A percentile compares a stretch with the other conserved stretches of the same genome.
phyloP scores from a whole-genome alignment of 495 filamentous ascomycete species.

The Penicillium paradoxum region DNA sequence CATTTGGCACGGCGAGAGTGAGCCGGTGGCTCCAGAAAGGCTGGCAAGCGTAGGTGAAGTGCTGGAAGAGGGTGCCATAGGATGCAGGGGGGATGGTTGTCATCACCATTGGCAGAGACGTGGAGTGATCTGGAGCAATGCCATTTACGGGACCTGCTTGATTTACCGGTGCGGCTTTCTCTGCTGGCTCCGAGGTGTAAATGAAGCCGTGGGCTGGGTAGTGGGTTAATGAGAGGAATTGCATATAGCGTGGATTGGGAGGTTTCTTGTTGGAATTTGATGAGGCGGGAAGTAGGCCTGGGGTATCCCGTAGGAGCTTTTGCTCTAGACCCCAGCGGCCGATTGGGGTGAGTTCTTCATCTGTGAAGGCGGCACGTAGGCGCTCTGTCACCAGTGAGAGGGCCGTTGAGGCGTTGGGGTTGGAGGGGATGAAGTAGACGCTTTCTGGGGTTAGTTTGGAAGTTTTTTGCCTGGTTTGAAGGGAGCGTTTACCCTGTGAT shows the following conservation, averaged over 20 bases:
- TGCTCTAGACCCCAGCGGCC: constrained; percentile 43
- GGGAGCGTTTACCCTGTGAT: constrained; percentile 27
- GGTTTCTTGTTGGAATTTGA: constrained; percentile 23
- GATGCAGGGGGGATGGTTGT: constrained; percentile 34
- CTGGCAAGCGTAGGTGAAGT: constrained; percentile 43
- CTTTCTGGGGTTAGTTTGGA: constrained; percentile 18
- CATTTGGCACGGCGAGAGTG: constrained; percentile 36
- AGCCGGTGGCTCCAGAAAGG: constrained; percentile 44
- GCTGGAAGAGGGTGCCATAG: constrained; percentile 34
- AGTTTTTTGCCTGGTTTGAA: neutral
- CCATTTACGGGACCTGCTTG: neutral
- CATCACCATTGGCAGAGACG: constrained; percentile 34
- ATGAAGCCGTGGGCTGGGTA: constrained; percentile 41
- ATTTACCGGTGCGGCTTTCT: constrained; percentile 13
- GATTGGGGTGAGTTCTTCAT: constrained; percentile 34
- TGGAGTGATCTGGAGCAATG: neutral
- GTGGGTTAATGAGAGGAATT: constrained; percentile 41
- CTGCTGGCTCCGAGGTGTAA: constrained; percentile 37
- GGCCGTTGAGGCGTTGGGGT: constrained; percentile 37
- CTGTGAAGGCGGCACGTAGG: constrained; percentile 34
- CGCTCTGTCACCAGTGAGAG: constrained; percentile 35
- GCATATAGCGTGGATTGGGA: constrained; percentile 36
- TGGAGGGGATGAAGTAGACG: constrained; percentile 45
- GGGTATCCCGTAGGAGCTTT: constrained; percentile 45
- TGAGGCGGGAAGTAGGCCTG: constrained; percentile 35